A percentile compares a stretch with the other conserved stretches of the same genome.
phyloP scores from a whole-genome alignment of 805 yeast species.

The Metschnikowia anglica region DNA sequence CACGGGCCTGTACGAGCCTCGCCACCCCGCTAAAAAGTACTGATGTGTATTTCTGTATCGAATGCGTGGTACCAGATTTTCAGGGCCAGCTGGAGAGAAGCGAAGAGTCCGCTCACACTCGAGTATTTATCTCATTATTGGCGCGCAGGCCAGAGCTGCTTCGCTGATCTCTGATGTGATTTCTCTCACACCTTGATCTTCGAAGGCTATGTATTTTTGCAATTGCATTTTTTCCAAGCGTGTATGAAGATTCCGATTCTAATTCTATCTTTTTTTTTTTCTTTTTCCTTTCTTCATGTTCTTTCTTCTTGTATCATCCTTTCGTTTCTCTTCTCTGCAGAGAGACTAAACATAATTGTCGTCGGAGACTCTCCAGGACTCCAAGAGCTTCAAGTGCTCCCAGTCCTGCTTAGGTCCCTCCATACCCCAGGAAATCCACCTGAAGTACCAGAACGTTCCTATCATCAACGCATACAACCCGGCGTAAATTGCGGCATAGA shows the following conservation, averaged over 20 bases:
- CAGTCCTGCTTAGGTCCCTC: slow-evolving; percentile 43
- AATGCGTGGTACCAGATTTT: no score
- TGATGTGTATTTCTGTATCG: no score
- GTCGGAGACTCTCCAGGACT: slow-evolving; percentile 43
- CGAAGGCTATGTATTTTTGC: neutral
- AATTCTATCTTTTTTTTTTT: neutral
- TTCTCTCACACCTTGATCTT: neutral
- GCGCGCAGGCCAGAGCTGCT: neutral
- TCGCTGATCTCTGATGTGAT: neutral
- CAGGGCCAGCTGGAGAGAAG: no score
- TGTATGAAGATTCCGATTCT: neutral
- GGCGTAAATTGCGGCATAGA: slow-evolving; percentile 37
- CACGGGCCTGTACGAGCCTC: no score
- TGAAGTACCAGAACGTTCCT: slow-evolving; percentile 57
- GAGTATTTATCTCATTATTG: no score
- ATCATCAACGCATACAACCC: slow-evolving; percentile 50
- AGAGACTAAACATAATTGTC: slow-evolving; percentile 30
- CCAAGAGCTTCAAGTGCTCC: slow-evolving; percentile 39
- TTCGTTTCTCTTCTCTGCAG: neutral
- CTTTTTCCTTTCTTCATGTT: neutral
- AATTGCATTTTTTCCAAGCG: neutral
- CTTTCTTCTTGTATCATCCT: neutral
- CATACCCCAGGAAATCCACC: slow-evolving; percentile 84
- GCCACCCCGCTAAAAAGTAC: no score
- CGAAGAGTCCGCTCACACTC: no score